Base-by-base conservation (phyloP, 257 asterid species). In the Eustoma russellianum region DNA sequence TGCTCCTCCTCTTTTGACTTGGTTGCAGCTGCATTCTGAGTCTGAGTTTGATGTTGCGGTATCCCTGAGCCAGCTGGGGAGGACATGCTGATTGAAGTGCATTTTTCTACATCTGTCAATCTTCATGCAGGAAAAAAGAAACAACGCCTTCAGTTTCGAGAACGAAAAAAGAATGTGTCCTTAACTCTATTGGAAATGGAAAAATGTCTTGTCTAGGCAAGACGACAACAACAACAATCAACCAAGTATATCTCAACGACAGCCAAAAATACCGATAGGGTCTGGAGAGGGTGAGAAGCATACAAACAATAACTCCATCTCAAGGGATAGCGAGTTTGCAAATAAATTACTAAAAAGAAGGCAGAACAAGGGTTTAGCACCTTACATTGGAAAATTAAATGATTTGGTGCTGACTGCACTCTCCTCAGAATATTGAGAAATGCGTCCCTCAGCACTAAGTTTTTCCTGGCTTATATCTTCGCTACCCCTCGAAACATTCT, bases 351-450 rank as follows among this genome's bases (percentile, higher is more conserved):
- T 33, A 0, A 57, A 52, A 17, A 13, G 18, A 17, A 8, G 16
- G 24, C 30, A 24, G 3, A 24, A 24, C 30, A 24, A 24, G 30
- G 2, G 2, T 24, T 24, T 24, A 24, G 30, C 30, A 53, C 48
- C 74, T 63, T 66, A 75, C 85, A 54, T 28, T 30, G 86, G 70
- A 63, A 81, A 71, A 5, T 86, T 82, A 58, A 76, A 79, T 45
- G 91, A 82, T 62, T 48, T 74, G 66, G 69, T 67, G 76, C 91
- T 82, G 1, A 67, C 48, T 53, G 50, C 46, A 43, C 91, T 79
- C 65, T 65, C 86, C 3, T 33, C 59, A 0, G 82, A 68, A 13
- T 61, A 63, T 16, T 56, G 82, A 13, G 66, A 35, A 13, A 46
- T 34, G 5, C 67, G 49, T 6, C 28, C 57, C 11, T 43, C 54